These are phyloP conservation scores for Tetrapisispora pingtungensis DNA, from an alignment of 805 yeast species.

Conservation along the genomic window DNA sequence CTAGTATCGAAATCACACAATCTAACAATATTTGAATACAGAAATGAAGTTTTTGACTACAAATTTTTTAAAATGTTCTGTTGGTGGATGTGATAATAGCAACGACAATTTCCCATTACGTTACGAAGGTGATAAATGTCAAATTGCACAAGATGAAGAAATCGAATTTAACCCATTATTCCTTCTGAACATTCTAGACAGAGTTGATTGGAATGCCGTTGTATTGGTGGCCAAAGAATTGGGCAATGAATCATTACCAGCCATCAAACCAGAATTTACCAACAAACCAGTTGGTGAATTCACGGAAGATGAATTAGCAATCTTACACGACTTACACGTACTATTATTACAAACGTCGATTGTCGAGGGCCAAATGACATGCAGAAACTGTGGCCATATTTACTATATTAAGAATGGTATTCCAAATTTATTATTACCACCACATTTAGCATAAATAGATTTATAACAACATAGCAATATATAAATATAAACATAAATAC, in stretches of 20 bases:
- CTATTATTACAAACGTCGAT: conserved; percentile 80
- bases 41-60: conserved; percentile 89
- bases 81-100: conserved; percentile 66
- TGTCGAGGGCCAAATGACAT: conserved; percentile 78
- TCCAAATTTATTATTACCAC: conserved; percentile 90
- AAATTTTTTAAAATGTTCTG: conserved; percentile 90
- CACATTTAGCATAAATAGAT: conserved; percentile 57
- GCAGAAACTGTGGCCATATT: conserved; percentile 76
- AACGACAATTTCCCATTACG: conserved; percentile 72
- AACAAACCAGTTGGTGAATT: conserved; percentile 26
- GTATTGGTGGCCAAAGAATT: conserved; percentile 65
- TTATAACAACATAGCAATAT: too few relatives aligned
- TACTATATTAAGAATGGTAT: conserved; percentile 88
- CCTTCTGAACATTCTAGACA: conserved; percentile 59
- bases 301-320: conserved; percentile 32
- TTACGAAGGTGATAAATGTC: conserved; percentile 46
- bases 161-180: conserved; percentile 79
- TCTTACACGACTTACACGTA: conserved; percentile 67
- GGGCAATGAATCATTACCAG: conserved; percentile 54
- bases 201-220: conserved; percentile 85
- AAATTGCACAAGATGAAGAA: conserved; percentile 59
- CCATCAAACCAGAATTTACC: conserved; percentile 44
- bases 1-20: too few relatives aligned
- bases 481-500: too few relatives aligned
- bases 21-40: too few relatives aligned